Evolutionary conservation across 2,329 filamentous ascomycete species (phyloP).

Genomic region (Chalaropsis thielavioides): DNA sequence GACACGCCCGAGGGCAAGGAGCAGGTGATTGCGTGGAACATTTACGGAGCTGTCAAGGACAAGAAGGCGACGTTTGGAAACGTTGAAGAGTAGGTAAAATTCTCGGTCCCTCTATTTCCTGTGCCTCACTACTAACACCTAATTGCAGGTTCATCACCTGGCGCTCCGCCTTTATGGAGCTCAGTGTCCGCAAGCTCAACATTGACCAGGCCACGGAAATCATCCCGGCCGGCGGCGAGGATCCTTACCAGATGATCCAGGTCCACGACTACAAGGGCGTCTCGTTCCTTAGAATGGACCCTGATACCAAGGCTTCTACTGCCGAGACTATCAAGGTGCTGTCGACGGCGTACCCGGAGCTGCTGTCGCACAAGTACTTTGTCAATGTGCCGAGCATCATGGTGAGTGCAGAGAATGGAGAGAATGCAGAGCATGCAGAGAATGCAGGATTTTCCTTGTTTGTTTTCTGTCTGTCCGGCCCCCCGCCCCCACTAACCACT

Average conservation of each 20-base stretch:
- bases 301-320: slow-evolving; percentile 59
- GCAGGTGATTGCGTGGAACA: slow-evolving; percentile 72
- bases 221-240: slow-evolving; percentile 58
- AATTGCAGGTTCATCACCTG: slow-evolving; percentile 66
- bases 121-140: background rate
- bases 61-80: slow-evolving; percentile 73
- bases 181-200: slow-evolving; percentile 60
- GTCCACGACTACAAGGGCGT: slow-evolving; percentile 86
- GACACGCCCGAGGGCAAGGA: slow-evolving; percentile 40
- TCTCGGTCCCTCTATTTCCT: background rate
- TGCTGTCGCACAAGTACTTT: slow-evolving; percentile 77
- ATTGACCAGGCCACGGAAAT: slow-evolving; percentile 52
- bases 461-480: background rate
- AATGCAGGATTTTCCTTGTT: background rate
- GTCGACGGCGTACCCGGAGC: slow-evolving; percentile 72
- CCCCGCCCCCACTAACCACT: background rate
- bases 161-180: slow-evolving; percentile 83
- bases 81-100: slow-evolving; percentile 52
- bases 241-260: slow-evolving; percentile 83
- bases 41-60: slow-evolving; percentile 76
- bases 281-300: slow-evolving; percentile 71
- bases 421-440: background rate
- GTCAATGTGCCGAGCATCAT: slow-evolving; percentile 86
- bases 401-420: slow-evolving; percentile 24
- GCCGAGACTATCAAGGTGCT: slow-evolving; percentile 73